A percentile compares a stretch with the other conserved stretches of the same genome.
phyloP scores from a whole-genome alignment of 352 stramenopile genomes.

The Globisporangium sylvaticum region DNA sequence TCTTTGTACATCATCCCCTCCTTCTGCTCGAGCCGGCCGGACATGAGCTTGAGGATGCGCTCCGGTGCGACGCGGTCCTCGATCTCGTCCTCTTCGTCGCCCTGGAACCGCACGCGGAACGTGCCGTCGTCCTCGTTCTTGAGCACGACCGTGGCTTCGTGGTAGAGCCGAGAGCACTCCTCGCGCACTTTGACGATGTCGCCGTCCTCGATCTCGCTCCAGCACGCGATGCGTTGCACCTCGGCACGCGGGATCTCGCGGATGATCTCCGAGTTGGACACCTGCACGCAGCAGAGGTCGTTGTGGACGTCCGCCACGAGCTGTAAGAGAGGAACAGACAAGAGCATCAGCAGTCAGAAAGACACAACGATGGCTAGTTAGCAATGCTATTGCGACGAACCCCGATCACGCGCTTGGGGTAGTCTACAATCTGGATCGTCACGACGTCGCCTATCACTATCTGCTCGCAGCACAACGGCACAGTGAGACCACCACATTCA shows the following conservation, averaged over 20 bases:
- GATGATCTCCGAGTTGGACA: slow-evolving; percentile 47
- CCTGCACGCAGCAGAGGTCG: slow-evolving; percentile 46
- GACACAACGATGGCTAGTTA: background rate
- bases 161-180: slow-evolving; percentile 49
- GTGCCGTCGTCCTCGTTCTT: slow-evolving; percentile 44
- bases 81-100: slow-evolving; percentile 51
- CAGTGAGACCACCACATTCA: background rate
- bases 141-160: slow-evolving; percentile 50
- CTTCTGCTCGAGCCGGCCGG: slow-evolving; percentile 54
- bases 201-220: slow-evolving; percentile 60
- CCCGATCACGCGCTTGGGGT: slow-evolving; percentile 53
- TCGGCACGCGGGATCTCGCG: slow-evolving; percentile 33
- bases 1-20: slow-evolving; percentile 79
- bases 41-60: slow-evolving; percentile 64
- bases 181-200: slow-evolving; percentile 69
- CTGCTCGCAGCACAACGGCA: slow-evolving; percentile 16
- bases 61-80: slow-evolving; percentile 42
- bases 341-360: background rate
- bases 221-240: slow-evolving; percentile 53
- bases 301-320: slow-evolving; percentile 46
- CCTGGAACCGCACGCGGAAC: slow-evolving; percentile 60
- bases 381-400: too few species aligned
- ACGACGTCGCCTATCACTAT: slow-evolving; percentile 62
- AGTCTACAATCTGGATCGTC: slow-evolving; percentile 38
- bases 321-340: slow-evolving; percentile 20